Conservation (phyloP, 2,329 filamentous ascomycete genomes). For the Sphaceloma murrayae region DNA sequence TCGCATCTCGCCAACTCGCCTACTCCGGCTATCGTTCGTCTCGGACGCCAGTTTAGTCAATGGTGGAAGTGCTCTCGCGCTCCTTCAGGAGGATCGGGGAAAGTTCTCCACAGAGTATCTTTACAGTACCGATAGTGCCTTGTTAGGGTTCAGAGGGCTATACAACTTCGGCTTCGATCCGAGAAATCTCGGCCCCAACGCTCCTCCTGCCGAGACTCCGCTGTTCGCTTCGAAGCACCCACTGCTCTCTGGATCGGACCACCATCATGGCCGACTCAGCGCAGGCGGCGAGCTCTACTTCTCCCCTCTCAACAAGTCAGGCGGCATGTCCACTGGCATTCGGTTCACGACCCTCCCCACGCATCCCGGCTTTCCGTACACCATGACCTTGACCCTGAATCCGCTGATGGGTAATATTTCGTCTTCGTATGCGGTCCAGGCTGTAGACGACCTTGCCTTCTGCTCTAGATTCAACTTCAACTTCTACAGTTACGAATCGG, state of each 20-base stretch:
- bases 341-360: conserved; percentile 80
- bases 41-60: conserved; percentile 62
- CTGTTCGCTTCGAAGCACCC: conserved; percentile 22
- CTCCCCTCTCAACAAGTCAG: conserved; percentile 85
- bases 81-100: conserved; percentile 73
- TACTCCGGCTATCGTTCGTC: conserved; percentile 71
- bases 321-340: conserved; percentile 78
- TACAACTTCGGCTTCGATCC: conserved; percentile 88
- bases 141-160: conserved; percentile 76
- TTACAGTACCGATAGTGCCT: conserved; percentile 81
- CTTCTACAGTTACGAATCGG: conserved; percentile 94
- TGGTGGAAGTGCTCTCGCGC: conserved; percentile 63
- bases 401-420: conserved; percentile 90
- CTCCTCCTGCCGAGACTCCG: neutral
- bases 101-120: conserved; percentile 84
- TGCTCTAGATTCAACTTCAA: conserved; percentile 95
- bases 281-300: conserved; percentile 93
- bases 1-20: conserved; percentile 64
- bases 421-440: conserved; percentile 83
- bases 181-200: conserved; percentile 24
- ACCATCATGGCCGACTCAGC: conserved; percentile 72
- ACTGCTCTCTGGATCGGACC: conserved; percentile 36
- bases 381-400: conserved; percentile 85
- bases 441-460: conserved; percentile 70
- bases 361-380: conserved; percentile 79